phyloP scores from a whole-genome alignment of 495 filamentous ascomycete species.

The Penicillium macrosclerotiorum region DNA sequence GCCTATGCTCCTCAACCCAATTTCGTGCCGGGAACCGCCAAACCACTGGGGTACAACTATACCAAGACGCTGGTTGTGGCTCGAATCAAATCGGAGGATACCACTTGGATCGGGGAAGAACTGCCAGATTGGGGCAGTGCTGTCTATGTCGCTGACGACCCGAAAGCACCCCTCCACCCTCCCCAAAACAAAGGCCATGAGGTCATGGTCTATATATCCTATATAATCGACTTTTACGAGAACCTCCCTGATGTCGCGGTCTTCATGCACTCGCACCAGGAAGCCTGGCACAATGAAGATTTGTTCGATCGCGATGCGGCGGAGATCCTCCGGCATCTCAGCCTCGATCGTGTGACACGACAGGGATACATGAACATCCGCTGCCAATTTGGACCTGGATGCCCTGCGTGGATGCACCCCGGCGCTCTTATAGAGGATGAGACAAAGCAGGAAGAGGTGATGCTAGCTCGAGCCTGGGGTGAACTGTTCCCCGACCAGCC shows the following conservation, averaged over 20 bases:
- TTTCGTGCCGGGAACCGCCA: constrained; percentile 40
- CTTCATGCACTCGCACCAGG: constrained; percentile 69
- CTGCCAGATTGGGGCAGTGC: constrained; percentile 55
- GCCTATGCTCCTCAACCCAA: constrained; percentile 34
- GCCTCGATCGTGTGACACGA: constrained; percentile 50
- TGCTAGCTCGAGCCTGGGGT: constrained; percentile 53
- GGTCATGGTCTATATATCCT: constrained; percentile 71
- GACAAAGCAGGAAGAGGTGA: constrained; percentile 59
- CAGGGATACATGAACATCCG: constrained; percentile 67
- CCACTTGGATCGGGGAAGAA: constrained; percentile 57
- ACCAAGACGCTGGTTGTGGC: constrained; percentile 58
- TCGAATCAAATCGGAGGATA: constrained; percentile 53
- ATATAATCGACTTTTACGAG: constrained; percentile 71
- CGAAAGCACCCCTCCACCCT: constrained; percentile 57
- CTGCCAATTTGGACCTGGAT: constrained; percentile 60
- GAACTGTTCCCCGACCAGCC: constrained; percentile 55
- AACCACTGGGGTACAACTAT: constrained; percentile 43
- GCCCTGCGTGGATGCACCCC: constrained; percentile 66
- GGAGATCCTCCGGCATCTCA: constrained; percentile 53
- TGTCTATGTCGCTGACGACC: constrained; percentile 66
- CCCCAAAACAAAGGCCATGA: constrained; percentile 76
- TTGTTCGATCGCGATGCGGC: constrained; percentile 48
- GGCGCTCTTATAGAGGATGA: constrained; percentile 46
- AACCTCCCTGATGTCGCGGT: constrained; percentile 63
- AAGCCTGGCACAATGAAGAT: constrained; percentile 64